Evolutionary conservation across 192 early-diverging fungal species (phyloP).

Genomic region (Coemansia sp.): DNA sequence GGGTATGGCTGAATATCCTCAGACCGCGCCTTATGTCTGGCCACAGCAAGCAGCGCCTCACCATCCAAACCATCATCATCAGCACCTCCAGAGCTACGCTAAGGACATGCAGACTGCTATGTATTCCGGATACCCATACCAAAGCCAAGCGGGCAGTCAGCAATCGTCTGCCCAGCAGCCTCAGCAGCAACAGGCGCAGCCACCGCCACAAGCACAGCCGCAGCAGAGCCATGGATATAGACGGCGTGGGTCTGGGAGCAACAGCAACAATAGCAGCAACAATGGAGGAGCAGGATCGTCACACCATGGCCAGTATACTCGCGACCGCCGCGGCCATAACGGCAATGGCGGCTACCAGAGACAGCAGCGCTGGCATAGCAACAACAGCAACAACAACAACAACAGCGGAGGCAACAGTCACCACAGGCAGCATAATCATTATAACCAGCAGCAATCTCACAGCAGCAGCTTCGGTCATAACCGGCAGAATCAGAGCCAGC

Average conservation of each 20-base stretch:
- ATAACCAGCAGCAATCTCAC: constrained; percentile 12
- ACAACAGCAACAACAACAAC: constrained; percentile 15
- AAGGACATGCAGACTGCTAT: constrained; percentile 13
- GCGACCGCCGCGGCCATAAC: constrained; percentile 24
- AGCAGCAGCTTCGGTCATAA: neutral
- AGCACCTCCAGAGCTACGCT: neutral
- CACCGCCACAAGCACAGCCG: constrained; percentile 1
- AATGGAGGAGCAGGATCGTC: neutral
- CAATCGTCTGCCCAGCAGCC: neutral
- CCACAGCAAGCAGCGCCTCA: constrained; percentile 10
- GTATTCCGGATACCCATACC: constrained; percentile 3
- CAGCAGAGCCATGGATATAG: constrained; percentile 18
- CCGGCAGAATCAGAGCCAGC: neutral
- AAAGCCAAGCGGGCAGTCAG: neutral
- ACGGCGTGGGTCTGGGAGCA: constrained; percentile 35
- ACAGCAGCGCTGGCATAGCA: constrained; percentile 39
- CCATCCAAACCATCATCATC: neutral
- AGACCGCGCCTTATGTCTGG: constrained; percentile 32
- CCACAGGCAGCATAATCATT: constrained; percentile 13
- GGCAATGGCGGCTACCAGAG: constrained; percentile 16
- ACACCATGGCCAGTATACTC: constrained; percentile 20
- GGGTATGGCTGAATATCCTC: constrained; percentile 10
- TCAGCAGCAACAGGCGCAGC: constrained; percentile 6
- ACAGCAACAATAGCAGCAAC: constrained; percentile 12
- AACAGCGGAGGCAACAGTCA: constrained; percentile 10